Percentiles rank a stretch among this genome's conserved stretches.
Evolutionary conservation across 2,329 filamentous ascomycete genomes (phyloP).

Genomic region (Myotisia sp.): DNA sequence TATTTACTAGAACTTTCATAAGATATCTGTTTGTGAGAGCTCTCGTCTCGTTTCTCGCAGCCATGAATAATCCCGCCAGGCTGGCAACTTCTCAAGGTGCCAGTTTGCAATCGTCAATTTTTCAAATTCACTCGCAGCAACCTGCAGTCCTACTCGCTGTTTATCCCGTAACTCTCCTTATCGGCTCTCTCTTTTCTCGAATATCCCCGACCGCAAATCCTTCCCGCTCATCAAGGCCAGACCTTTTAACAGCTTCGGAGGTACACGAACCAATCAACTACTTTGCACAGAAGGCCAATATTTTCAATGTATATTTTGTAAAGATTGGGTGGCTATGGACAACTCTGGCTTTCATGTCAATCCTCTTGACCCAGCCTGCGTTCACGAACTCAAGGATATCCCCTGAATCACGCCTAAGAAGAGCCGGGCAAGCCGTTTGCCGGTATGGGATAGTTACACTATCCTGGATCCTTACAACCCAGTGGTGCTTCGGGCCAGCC

Average conservation of each 20-base stretch:
- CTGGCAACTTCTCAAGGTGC: background rate
- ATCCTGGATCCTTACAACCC: slow-evolving; percentile 76
- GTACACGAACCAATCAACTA: slow-evolving; percentile 39
- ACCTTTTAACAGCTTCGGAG: background rate
- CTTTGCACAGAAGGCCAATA: slow-evolving; percentile 84
- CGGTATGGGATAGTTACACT: slow-evolving; percentile 60
- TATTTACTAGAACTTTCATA: too few relatives aligned
- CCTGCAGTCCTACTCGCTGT: slow-evolving; percentile 51
- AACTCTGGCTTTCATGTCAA: slow-evolving; percentile 55
- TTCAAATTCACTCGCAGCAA: slow-evolving; percentile 21
- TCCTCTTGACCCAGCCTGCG: slow-evolving; percentile 54
- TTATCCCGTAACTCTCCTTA: slow-evolving; percentile 64
- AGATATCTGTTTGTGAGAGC: too few relatives aligned
- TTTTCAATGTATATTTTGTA: slow-evolving; percentile 87
- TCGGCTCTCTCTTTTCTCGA: slow-evolving; percentile 68
- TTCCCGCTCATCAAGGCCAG: slow-evolving; percentile 11
- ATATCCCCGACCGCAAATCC: slow-evolving; percentile 56
- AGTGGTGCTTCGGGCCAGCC: slow-evolving; percentile 90
- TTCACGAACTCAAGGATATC: slow-evolving; percentile 30
- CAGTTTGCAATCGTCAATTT: background rate
- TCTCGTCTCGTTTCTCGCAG: too few relatives aligned
- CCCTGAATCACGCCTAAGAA: slow-evolving; percentile 26
- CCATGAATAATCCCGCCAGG: too few relatives aligned
- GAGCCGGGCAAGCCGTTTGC: slow-evolving; percentile 44
- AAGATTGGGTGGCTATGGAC: slow-evolving; percentile 94